These are phyloP conservation scores for Dalbergia cultrata DNA, from an alignment of 306 rosid genomes.

Conservation along the genomic window DNA sequence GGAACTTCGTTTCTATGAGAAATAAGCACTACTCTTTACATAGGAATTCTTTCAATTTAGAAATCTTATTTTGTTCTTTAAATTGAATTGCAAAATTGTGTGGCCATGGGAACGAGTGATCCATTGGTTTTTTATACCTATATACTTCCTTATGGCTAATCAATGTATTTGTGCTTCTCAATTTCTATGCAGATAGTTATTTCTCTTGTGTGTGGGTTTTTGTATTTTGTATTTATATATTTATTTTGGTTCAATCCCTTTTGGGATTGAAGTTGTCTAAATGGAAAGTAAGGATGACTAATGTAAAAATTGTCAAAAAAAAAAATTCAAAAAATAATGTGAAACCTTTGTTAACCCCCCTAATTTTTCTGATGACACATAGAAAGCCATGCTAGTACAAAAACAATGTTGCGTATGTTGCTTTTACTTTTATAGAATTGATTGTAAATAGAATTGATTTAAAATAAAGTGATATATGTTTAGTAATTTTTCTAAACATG, in stretches of 20 bases:
- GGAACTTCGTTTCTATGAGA: constrained; percentile 92
- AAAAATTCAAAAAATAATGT: background rate
- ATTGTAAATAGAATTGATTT: too few species aligned
- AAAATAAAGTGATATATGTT: too few species aligned
- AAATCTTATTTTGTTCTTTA: constrained; percentile 29
- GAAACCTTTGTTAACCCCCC: background rate
- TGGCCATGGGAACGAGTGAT: constrained; percentile 32
- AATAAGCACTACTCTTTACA: constrained; percentile 41
- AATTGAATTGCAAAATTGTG: constrained; percentile 27
- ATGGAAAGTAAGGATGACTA: constrained; percentile 1
- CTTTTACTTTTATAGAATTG: too few species aligned
- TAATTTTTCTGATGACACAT: background rate
- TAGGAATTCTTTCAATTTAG: constrained; percentile 16
- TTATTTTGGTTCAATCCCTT: background rate
- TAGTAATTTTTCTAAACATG: too few species aligned
- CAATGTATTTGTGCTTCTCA: constrained; percentile 32
- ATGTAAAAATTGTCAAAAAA: background rate
- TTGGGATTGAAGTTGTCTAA: background rate
- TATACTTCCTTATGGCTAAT: background rate
- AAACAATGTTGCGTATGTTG: too few species aligned
- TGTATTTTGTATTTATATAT: background rate
- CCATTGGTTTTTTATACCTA: constrained; percentile 13
- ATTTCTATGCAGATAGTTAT: constrained; percentile 15
- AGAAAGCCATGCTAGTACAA: background rate
- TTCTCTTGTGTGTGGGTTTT: background rate